Percentiles rank a stretch among this genome's conserved stretches.
Conservation (phyloP, 2,329 filamentous ascomycete species). For the Fusarium sp. region DNA sequence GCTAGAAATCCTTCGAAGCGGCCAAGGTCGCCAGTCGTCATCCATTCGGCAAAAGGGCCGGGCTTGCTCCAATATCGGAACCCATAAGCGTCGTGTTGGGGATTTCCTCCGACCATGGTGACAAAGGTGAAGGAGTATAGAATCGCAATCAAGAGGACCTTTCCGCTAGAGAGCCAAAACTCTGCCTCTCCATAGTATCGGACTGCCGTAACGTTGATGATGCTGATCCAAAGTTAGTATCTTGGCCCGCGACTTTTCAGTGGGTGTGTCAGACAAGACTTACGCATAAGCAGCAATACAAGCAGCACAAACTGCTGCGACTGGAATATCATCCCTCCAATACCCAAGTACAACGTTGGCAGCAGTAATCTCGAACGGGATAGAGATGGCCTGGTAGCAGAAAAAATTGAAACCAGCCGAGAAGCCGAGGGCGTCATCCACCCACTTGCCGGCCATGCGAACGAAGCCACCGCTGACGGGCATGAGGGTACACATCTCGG, state of each 20-base stretch:
- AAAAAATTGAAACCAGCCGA: constrained; percentile 55
- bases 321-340: neutral
- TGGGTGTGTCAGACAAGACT: neutral
- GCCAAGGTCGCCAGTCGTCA: neutral
- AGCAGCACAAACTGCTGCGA: neutral
- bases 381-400: constrained; percentile 53
- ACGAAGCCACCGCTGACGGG: constrained; percentile 72
- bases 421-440: constrained; percentile 72
- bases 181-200: constrained; percentile 72
- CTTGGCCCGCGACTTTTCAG: neutral
- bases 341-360: constrained; percentile 52
- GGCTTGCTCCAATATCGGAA: neutral
- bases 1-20: neutral
- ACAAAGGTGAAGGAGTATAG: constrained; percentile 79
- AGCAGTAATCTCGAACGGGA: constrained; percentile 54
- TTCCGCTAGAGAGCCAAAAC: constrained; percentile 72
- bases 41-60: neutral
- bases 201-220: neutral
- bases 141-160: constrained; percentile 72
- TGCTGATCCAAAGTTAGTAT: neutral
- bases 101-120: constrained; percentile 79
- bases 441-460: constrained; percentile 71
- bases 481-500: constrained; percentile 72
- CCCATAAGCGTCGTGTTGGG: constrained; percentile 71
- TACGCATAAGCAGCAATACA: neutral